Evolutionary conservation across 2,329 filamentous ascomycete species (phyloP), one percentile per base, ranked within the genome.

Genomic region (Fusarium buharicum): DNA sequence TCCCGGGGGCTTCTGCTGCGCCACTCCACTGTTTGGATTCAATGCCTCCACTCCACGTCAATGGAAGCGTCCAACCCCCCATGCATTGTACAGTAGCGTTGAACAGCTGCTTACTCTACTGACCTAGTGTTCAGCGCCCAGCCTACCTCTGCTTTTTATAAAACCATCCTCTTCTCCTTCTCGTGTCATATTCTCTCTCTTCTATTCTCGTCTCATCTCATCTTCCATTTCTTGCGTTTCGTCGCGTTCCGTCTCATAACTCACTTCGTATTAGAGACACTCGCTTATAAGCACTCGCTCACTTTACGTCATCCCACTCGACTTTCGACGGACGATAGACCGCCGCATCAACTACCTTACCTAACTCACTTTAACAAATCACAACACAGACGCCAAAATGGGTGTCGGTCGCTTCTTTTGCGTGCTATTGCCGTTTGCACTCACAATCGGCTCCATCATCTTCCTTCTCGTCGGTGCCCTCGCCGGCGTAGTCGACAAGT

Each of bases 361-460:
- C 11, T 13, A 11, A 14, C 45, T 40, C 38, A 28, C 27, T 24
- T 24, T 8, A 24, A 37, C 39, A 51, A 20, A 18, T 20, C 38
- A 39, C 18, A 18, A 44, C 55, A 59, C 50, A 36, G 51, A 50
- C 72, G 57, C 73, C 71, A 74, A 64, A 63, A 84, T 84, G 82
- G 77, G 89, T 79, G 82, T 85, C 73, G 93, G 92, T 68, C 87
- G 94, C 73, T 86, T 94, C 71, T 81, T 91, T 75, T 97, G 93
- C 79, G 95, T 98, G 78, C 86, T 91, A 78, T 81, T 93, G 81
- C 94, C 94, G 59, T 93, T 97, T 78, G 81, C 86, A 64, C 84
- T 97, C 72, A 94, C 92, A 17, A 79, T 95, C 70, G 90, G 84
- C 63, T 89, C 90, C 56, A 82, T 97, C 70, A 79, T 95, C 70